These are phyloP conservation scores for Leccinum subgranulosum DNA, from an alignment of 768 basidiomycete species.

Conservation along the genomic window DNA sequence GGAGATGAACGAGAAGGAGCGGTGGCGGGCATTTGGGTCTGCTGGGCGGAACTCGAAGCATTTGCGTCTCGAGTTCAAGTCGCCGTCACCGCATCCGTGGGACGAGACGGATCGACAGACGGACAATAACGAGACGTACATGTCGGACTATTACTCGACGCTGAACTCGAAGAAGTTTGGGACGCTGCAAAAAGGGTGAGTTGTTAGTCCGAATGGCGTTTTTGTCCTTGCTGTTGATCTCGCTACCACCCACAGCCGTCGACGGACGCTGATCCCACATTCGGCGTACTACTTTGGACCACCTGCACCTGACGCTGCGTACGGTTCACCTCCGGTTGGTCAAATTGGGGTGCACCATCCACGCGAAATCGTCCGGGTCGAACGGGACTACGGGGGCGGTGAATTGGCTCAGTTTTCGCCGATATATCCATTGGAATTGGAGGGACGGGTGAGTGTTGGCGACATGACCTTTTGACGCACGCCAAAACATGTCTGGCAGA, in stretches of 20 bases:
- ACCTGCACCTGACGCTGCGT: constrained; percentile 73
- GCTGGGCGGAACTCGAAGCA: constrained; percentile 36
- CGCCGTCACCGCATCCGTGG: constrained; percentile 65
- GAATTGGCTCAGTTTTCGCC: constrained; percentile 90
- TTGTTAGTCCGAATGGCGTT: background rate
- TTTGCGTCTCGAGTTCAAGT: constrained; percentile 48
- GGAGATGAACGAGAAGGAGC: constrained; percentile 28
- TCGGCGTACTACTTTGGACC: constrained; percentile 86
- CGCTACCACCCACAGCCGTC: constrained; percentile 27
- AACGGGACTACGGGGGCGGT: constrained; percentile 89
- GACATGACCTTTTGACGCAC: background rate
- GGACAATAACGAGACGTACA: constrained; percentile 32
- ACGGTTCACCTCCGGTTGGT: constrained; percentile 76
- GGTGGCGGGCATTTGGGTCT: constrained; percentile 20
- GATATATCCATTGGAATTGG: constrained; percentile 87
- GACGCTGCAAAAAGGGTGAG: constrained; percentile 44
- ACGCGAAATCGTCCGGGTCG: constrained; percentile 86
- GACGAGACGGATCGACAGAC: constrained; percentile 52
- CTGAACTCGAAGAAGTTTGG: constrained; percentile 42
- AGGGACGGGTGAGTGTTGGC: constrained; percentile 70
- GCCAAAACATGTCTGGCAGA: constrained; percentile 40
- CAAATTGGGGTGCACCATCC: constrained; percentile 88
- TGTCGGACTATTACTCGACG: constrained; percentile 42
- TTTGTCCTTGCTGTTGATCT: background rate
- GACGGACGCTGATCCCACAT: constrained; percentile 59